Conservation (phyloP, 2,329 filamentous ascomycete species). For the Plectosphaerella cucumerina region DNA sequence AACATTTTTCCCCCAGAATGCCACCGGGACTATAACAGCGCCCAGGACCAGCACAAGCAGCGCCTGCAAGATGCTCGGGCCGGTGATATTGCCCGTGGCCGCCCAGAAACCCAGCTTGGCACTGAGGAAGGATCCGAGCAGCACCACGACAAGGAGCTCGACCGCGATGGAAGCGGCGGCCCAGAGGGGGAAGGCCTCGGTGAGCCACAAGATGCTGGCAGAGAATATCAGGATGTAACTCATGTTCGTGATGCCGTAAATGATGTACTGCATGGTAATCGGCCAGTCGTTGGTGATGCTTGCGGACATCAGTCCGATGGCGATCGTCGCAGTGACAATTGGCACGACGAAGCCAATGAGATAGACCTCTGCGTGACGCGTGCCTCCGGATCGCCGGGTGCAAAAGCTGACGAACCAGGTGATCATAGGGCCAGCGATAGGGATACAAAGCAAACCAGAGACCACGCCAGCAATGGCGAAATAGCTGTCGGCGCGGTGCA, state of each 20-base stretch:
- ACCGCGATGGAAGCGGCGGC: constrained; percentile 16
- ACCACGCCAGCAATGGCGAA: constrained; percentile 4
- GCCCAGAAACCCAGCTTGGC: constrained; percentile 13
- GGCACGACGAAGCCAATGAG: constrained; percentile 17
- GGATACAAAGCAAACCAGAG: constrained; percentile 12
- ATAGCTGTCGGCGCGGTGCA: constrained; percentile 4
- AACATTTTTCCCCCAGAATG: constrained; percentile 20
- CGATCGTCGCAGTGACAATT: constrained; percentile 12
- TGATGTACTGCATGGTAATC: constrained; percentile 14
- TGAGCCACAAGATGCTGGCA: constrained; percentile 19
- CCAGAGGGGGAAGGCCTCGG: constrained; percentile 20
- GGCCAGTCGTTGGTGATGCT: constrained; percentile 8
- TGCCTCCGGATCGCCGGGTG: constrained; percentile 16
- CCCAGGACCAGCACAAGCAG: constrained; percentile 14
- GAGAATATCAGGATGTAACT: constrained; percentile 14
- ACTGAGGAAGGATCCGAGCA: constrained; percentile 10
- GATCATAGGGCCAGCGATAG: constrained; percentile 11
- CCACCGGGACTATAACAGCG: constrained; percentile 15
- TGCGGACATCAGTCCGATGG: constrained; percentile 14
- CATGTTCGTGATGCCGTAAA: constrained; percentile 8
- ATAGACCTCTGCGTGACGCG: constrained; percentile 20
- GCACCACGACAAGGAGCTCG: constrained; percentile 11
- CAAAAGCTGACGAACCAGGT: constrained; percentile 15
- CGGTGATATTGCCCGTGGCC: constrained; percentile 2
- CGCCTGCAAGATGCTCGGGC: constrained; percentile 11